These are phyloP conservation scores for Santalum album DNA, from an alignment of 164 flowering plant species.

Conservation along the genomic window DNA sequence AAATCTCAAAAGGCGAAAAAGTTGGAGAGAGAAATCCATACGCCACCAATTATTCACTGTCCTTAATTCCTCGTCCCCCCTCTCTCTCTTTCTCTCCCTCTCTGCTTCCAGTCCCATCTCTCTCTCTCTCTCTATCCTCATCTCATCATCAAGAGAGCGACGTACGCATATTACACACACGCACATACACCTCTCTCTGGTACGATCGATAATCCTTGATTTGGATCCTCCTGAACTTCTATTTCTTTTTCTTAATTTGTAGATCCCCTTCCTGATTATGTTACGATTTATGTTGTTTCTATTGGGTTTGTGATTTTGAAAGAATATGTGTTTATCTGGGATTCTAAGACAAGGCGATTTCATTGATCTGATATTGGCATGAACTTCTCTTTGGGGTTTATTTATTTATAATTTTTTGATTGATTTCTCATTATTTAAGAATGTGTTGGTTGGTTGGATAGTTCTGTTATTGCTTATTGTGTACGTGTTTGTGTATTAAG, in stretches of 20 bases:
- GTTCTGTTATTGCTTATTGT: no score
- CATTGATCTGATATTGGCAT: constrained; percentile 3
- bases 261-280: not conserved
- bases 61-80: not conserved
- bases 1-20: not conserved
- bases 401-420: not conserved
- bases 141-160: constrained; percentile 2
- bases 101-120: no score
- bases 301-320: not conserved
- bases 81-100: not conserved
- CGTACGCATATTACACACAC: no score
- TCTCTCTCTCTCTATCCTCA: constrained; percentile 1
- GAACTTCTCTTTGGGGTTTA: no score
- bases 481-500: not conserved
- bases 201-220: constrained; percentile 5
- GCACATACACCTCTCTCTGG: no score
- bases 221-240: not conserved
- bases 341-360: not conserved
- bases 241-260: not conserved
- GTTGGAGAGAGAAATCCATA: not conserved
- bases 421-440: no score
- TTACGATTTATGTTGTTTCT: not conserved
- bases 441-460: not conserved
- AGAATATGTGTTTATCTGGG: not conserved
- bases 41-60: not conserved